Percentiles rank a stretch among this genome's conserved stretches.
These are phyloP conservation scores for Gracilariopsis chorda DNA, from an alignment of 23 red algal genomes.

Conservation along the genomic window DNA sequence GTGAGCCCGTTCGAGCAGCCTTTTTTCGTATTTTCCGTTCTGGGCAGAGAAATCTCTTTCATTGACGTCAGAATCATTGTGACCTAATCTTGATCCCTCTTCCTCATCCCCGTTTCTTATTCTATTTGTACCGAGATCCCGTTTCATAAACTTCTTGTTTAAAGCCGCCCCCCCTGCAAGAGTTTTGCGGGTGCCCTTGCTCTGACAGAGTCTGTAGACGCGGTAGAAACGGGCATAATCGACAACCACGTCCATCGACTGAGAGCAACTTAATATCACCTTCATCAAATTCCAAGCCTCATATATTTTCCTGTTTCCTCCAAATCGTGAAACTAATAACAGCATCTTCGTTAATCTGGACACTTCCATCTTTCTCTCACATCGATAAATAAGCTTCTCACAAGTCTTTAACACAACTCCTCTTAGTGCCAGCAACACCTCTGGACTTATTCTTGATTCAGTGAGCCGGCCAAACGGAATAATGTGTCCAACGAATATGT, in stretches of 20 bases:
- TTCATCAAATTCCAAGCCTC: neutral
- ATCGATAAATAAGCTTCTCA: neutral
- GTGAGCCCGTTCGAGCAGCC: neutral
- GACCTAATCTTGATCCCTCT: too few species aligned
- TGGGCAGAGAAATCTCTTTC: too few species aligned
- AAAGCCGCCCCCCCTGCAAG: too few species aligned
- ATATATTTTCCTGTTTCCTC: neutral
- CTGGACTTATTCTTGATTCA: neutral
- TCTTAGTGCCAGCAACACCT: neutral
- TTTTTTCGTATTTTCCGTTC: too few species aligned
- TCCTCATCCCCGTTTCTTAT: too few species aligned
- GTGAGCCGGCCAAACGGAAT: neutral
- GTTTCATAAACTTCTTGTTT: too few species aligned
- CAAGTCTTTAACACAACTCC: neutral
- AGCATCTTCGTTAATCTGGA: neutral
- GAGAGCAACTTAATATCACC: neutral
- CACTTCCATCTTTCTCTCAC: neutral
- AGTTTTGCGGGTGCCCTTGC: too few species aligned
- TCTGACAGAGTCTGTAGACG: too few species aligned
- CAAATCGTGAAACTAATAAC: neutral
- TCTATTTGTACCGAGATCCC: too few species aligned
- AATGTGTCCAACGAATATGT: neutral
- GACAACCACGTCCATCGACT: neutral
- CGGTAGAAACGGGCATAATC: too few species aligned
- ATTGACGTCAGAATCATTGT: too few species aligned